Evolutionary conservation across 2,329 filamentous ascomycete genomes (phyloP).

Genomic region (Penicillium freii): DNA sequence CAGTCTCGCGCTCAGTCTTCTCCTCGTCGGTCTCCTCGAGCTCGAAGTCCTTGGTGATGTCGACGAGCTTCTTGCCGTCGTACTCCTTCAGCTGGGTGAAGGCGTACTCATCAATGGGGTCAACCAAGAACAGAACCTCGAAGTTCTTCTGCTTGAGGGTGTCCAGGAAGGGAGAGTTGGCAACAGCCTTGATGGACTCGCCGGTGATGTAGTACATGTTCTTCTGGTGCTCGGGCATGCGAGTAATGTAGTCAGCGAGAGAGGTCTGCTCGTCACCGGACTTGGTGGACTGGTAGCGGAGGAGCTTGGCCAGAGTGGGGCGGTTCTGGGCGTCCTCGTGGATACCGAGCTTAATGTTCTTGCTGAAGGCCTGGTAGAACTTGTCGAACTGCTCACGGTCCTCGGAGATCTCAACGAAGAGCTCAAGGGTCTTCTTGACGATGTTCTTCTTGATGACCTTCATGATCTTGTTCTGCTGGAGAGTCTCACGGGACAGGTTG

Average conservation of each 20-base stretch:
- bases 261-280: conserved; percentile 94
- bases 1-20: conserved; percentile 90
- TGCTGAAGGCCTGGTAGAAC: conserved; percentile 99
- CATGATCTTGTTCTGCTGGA: conserved; percentile 99
- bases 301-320: conserved; percentile 86
- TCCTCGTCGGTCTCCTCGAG: conserved; percentile 99
- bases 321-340: conserved; percentile 99
- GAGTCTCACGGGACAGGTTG: conserved; percentile 99
- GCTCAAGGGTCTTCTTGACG: conserved; percentile 99
- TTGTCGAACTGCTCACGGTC: conserved; percentile 99
- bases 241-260: conserved; percentile 94
- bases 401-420: conserved; percentile 98
- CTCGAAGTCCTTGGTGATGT: conserved; percentile 99
- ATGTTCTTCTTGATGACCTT: conserved; percentile 99
- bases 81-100: conserved; percentile 99
- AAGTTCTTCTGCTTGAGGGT: conserved; percentile 98
- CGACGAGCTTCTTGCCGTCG: conserved; percentile 99
- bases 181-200: conserved; percentile 97
- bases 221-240: conserved; percentile 99
- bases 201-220: conserved; percentile 99
- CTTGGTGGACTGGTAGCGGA: conserved; percentile 99
- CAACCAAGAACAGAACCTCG: conserved; percentile 98
- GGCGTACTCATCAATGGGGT: conserved; percentile 99
- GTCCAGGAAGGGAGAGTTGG: conserved; percentile 98
- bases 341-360: conserved; percentile 99